phyloP scores from a whole-genome alignment of 2,329 filamentous ascomycete genomes.

The Fusarium robinianum region DNA sequence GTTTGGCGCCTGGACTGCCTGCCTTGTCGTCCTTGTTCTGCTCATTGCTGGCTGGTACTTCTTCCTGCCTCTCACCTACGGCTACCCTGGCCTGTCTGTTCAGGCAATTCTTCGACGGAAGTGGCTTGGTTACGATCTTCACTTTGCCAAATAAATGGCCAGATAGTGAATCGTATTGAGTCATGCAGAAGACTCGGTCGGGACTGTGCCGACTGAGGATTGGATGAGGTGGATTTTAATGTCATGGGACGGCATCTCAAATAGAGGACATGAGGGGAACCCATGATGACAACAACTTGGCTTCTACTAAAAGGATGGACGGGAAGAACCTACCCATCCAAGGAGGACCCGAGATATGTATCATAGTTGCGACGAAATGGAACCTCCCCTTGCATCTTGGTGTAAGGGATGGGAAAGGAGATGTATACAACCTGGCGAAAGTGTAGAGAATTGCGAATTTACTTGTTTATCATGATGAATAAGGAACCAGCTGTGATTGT shows the following conservation, averaged over 20 bases:
- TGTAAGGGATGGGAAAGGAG: constrained; percentile 11
- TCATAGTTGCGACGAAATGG: constrained; percentile 14
- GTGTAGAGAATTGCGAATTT: constrained; percentile 18
- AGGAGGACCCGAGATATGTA: constrained; percentile 17
- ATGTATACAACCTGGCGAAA: constrained; percentile 10
- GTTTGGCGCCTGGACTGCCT: constrained; percentile 77
- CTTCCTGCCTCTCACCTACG: constrained; percentile 95
- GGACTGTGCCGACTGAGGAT: too few species aligned
- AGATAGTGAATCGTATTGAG: constrained; percentile 4
- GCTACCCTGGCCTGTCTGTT: constrained; percentile 83
- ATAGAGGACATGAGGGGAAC: too few species aligned
- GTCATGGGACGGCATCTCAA: too few species aligned
- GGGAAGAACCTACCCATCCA: constrained; percentile 4
- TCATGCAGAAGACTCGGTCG: too few species aligned
- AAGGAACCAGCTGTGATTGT: too few species aligned
- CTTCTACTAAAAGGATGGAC: too few species aligned
- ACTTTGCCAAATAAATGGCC: constrained; percentile 86
- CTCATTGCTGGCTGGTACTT: constrained; percentile 83
- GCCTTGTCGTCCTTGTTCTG: constrained; percentile 67
- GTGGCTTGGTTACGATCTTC: constrained; percentile 96
- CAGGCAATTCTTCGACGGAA: constrained; percentile 81
- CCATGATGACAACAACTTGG: too few species aligned
- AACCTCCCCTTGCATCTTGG: constrained; percentile 22
- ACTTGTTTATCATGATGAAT: constrained; percentile 6
- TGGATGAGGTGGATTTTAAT: too few species aligned